Evolutionary conservation across 169 alveolate species (phyloP).

Genomic region (Eimeria sp.): DNA sequence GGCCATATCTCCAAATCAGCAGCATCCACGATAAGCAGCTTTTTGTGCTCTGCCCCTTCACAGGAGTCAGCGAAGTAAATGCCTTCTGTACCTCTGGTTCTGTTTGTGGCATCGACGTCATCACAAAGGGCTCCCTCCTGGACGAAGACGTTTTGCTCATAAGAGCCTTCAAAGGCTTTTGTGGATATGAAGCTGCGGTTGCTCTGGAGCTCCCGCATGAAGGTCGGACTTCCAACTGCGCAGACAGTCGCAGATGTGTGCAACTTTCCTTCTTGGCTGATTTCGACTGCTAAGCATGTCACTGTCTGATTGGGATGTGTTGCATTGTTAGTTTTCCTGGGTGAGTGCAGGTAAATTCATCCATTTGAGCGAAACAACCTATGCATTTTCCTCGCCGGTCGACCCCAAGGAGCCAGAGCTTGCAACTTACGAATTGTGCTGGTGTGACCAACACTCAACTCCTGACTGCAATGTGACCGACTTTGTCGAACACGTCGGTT

Average conservation of each 20-base stretch:
- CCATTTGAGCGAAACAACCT: not conserved
- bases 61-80: conserved; percentile 15
- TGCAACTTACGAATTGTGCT: conserved; percentile 45
- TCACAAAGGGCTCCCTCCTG: not conserved
- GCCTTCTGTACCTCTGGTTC: conserved; percentile 62
- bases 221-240: conserved; percentile 5
- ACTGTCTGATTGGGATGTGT: not conserved
- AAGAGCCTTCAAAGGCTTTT: conserved; percentile 12
- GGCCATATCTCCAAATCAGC: no score
- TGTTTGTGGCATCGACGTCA: conserved; percentile 28
- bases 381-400: not conserved
- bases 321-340: not conserved
- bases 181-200: conserved; percentile 6
- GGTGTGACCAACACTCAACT: conserved; percentile 50
- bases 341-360: conserved; percentile 18
- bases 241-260: not conserved
- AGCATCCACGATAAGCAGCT: no score
- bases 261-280: not conserved
- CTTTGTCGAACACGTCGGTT: conserved; percentile 45
- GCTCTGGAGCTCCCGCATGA: conserved; percentile 13
- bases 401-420: not conserved
- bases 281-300: not conserved
- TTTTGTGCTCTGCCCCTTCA: not conserved
- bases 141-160: not conserved
- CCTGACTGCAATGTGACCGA: conserved; percentile 36